These are phyloP conservation scores for Talaromyces islandicus DNA, from an alignment of 2,329 filamentous ascomycete species.

Conservation along the genomic window DNA sequence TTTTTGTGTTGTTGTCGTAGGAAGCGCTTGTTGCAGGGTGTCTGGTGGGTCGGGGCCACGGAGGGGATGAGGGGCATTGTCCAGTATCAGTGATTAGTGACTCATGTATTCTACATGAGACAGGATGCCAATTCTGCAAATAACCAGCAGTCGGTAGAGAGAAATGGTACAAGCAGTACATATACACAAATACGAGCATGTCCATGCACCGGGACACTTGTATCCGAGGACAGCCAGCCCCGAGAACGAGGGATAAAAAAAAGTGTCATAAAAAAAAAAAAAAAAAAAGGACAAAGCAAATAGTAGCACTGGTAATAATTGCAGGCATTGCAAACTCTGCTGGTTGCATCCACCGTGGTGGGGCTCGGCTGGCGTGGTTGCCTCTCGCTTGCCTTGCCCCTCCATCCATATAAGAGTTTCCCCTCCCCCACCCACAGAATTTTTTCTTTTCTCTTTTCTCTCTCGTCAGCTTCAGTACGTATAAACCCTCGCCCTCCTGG, in stretches of 20 bases:
- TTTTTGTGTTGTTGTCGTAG: background rate
- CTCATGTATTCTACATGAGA: too few relatives aligned
- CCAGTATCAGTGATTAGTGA: too few relatives aligned
- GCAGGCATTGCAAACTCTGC: background rate
- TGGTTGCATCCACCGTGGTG: constrained; percentile 1
- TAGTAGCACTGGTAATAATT: too few relatives aligned
- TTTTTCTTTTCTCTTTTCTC: constrained; percentile 28
- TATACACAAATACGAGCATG: background rate
- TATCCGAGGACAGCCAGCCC: background rate
- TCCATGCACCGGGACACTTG: background rate
- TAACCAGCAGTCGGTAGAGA: too few relatives aligned
- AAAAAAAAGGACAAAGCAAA: constrained; percentile 19
- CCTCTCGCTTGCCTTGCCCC: constrained; percentile 41
- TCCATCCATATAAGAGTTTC: constrained; percentile 44
- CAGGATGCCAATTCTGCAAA: too few relatives aligned
- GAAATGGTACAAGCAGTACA: too few relatives aligned
- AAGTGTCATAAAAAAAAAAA: constrained; percentile 16
- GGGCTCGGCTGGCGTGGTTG: constrained; percentile 25
- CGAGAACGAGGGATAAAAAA: constrained; percentile 13
- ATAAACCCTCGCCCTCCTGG: constrained; percentile 25
- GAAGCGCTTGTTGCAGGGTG: constrained; percentile 4
- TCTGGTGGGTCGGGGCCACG: background rate
- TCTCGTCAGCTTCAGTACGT: constrained; percentile 43
- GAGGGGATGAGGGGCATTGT: background rate
- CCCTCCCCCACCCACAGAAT: constrained; percentile 36